Conservation (phyloP, 352 stramenopile genomes). For the Discostella stelligera region DNA sequence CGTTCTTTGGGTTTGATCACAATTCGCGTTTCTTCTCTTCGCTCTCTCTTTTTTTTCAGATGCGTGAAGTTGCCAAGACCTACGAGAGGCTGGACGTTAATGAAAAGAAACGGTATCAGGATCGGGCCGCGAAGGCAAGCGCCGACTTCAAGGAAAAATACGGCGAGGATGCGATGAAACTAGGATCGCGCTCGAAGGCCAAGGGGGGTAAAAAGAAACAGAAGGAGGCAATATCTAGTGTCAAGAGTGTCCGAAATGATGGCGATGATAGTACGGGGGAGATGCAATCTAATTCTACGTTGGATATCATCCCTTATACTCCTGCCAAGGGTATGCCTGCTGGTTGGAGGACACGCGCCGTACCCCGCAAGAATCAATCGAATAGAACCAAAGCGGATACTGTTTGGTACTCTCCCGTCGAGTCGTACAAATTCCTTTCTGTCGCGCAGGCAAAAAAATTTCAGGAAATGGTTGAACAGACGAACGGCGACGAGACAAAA, state of each 20-base stretch:
- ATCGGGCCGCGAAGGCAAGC: slow-evolving; percentile 22
- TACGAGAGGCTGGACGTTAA: slow-evolving; percentile 52
- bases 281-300: not conserved
- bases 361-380: not conserved
- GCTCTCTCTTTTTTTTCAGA: slow-evolving; percentile 10
- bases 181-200: not conserved
- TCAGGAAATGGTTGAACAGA: slow-evolving; percentile 5
- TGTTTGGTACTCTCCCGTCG: slow-evolving; percentile 22
- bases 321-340: slow-evolving; percentile 7
- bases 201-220: not conserved
- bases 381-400: not conserved
- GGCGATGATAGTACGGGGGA: not conserved
- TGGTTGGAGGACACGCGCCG: slow-evolving; percentile 5
- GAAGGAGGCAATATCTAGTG: not conserved
- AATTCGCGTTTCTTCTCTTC: not conserved
- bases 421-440: slow-evolving; percentile 17
- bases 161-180: slow-evolving; percentile 16
- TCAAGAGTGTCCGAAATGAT: not conserved
- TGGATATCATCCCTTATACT: not conserved
- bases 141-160: slow-evolving; percentile 64
- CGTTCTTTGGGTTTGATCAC: not conserved
- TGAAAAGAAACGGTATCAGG: slow-evolving; percentile 45
- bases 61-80: slow-evolving; percentile 4
- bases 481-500: slow-evolving; percentile 6
- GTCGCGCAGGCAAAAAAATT: not conserved